These are phyloP conservation scores for Alternaria gaisen DNA, from an alignment of 2,329 filamentous ascomycete species.

Conservation along the genomic window DNA sequence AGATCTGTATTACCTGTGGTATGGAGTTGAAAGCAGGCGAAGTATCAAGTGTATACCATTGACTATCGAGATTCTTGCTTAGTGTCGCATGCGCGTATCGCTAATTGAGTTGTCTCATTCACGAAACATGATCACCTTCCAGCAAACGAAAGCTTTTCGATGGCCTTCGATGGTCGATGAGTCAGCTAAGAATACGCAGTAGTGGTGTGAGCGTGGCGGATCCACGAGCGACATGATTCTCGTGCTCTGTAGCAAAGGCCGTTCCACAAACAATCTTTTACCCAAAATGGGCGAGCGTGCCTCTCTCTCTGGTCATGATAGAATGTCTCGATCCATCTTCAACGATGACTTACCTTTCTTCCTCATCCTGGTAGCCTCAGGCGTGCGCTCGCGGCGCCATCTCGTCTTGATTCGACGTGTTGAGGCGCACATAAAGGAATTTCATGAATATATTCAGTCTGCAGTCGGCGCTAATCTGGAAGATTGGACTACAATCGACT, in stretches of 20 bases:
- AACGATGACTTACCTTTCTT: not conserved
- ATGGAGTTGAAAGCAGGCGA: not conserved
- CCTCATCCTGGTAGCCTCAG: slow-evolving; percentile 1
- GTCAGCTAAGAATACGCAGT: not conserved
- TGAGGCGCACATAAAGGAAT: not conserved
- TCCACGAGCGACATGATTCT: not conserved
- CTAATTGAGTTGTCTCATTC: not conserved
- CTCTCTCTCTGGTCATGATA: not conserved
- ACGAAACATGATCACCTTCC: not conserved
- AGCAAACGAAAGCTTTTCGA: not conserved
- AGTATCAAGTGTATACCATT: not conserved
- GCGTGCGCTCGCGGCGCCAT: slow-evolving; percentile 11
- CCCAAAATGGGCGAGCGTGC: not conserved
- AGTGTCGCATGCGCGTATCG: not conserved
- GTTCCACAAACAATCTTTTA: not conserved
- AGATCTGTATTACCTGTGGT: not conserved
- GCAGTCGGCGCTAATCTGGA: not conserved
- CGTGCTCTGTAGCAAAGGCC: not conserved
- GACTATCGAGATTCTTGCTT: not conserved
- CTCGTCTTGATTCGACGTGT: slow-evolving; percentile 8
- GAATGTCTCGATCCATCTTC: not conserved
- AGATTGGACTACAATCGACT: not conserved
- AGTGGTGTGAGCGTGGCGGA: not conserved
- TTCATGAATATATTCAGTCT: not conserved
- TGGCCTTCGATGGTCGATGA: not conserved